Conservation (phyloP, 176 grass and related monocot species). For the Carex cristatella region DNA sequence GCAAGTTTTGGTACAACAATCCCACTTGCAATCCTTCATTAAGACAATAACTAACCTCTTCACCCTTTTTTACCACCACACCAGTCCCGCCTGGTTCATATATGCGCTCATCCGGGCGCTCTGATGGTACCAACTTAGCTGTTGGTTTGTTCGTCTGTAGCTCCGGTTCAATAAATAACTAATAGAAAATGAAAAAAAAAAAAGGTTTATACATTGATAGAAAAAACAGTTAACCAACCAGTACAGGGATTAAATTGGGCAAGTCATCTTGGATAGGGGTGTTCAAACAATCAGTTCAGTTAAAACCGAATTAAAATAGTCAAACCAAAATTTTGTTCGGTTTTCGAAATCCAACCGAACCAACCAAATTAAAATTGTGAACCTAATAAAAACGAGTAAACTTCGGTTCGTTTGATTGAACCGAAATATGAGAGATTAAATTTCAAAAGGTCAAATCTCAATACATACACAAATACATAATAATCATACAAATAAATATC, state of each 20-base stretch:
- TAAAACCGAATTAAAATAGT: too few relatives aligned
- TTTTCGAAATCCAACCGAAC: too few relatives aligned
- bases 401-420: too few relatives aligned
- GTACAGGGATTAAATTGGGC: neutral
- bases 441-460: too few relatives aligned
- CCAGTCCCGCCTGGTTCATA: conserved; percentile 49
- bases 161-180: conserved; percentile 63
- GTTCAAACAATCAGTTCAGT: too few relatives aligned
- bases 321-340: too few relatives aligned
- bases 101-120: conserved; percentile 32
- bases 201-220: neutral
- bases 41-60: conserved; percentile 25
- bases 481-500: too few relatives aligned
- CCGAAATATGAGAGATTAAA: too few relatives aligned
- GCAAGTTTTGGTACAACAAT: neutral
- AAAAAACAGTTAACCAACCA: conserved; percentile 4
- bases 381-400: too few relatives aligned
- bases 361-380: too few relatives aligned
- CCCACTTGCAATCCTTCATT: neutral
- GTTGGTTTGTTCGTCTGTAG: conserved; percentile 44
- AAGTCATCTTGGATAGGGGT: neutral
- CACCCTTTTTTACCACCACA: conserved; percentile 46
- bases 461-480: too few relatives aligned
- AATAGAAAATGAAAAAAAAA: neutral
- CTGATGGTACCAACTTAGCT: conserved; percentile 23